A percentile compares a stretch with the other conserved stretches of the same genome.
These are phyloP conservation scores for Purshia tridentata DNA, from an alignment of 306 rosid species.

Conservation along the genomic window DNA sequence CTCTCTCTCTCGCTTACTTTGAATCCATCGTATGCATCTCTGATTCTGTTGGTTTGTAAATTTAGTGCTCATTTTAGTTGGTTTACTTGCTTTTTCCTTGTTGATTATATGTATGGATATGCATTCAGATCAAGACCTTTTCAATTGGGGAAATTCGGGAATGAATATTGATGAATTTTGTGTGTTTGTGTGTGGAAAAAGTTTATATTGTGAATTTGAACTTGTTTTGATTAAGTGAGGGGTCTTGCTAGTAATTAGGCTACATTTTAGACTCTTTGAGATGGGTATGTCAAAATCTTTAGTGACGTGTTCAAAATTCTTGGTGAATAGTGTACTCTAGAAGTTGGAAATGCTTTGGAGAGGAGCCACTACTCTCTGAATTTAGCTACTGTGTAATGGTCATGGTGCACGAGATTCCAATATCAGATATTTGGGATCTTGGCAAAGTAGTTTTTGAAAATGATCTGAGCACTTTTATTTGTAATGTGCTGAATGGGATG, in stretches of 20 bases:
- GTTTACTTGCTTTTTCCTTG: not conserved
- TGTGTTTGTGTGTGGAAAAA: not conserved
- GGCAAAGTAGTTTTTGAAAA: not conserved
- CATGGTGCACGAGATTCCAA: not conserved
- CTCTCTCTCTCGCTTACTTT: not conserved
- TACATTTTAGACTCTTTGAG: not conserved
- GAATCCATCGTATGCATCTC: not conserved
- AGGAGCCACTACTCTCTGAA: not conserved
- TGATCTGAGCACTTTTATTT: not conserved
- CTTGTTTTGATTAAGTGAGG: not conserved
- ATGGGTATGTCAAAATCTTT: not conserved
- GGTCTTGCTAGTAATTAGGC: not conserved
- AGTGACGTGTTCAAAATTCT: not conserved
- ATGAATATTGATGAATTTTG: not conserved
- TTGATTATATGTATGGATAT: not conserved
- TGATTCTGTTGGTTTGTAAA: not conserved
- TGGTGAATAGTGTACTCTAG: not conserved
- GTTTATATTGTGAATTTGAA: not conserved
- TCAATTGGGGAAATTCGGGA: not conserved
- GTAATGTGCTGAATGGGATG: not conserved
- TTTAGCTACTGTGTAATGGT: not conserved
- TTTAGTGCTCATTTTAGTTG: not conserved
- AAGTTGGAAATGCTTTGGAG: not conserved
- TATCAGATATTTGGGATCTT: not conserved
- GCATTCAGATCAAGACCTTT: not conserved